Conservation (phyloP, 805 yeast species). For the Saccharomycopsis selenospora region DNA sequence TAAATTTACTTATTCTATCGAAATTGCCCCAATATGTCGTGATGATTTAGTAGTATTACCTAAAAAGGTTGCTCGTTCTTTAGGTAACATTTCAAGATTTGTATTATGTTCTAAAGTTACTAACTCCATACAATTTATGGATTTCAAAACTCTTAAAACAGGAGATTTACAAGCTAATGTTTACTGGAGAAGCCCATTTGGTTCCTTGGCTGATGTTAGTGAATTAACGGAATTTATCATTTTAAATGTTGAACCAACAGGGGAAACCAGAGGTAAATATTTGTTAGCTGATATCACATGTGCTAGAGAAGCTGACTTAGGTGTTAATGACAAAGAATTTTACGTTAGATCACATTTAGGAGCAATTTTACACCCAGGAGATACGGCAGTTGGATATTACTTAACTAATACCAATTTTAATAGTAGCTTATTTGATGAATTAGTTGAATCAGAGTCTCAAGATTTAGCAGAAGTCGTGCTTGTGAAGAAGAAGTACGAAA, state of each 20-base stretch:
- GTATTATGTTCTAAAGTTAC: constrained; percentile 81
- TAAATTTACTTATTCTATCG: constrained; percentile 88
- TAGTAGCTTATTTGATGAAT: constrained; percentile 72
- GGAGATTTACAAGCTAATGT: constrained; percentile 65
- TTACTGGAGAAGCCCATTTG: constrained; percentile 81
- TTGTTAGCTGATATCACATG: constrained; percentile 87
- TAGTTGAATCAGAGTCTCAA: constrained; percentile 43
- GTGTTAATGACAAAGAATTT: constrained; percentile 73
- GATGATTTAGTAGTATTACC: constrained; percentile 94
- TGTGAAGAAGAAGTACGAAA: constrained; percentile 81
- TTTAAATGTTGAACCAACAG: constrained; percentile 90
- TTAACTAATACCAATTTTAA: constrained; percentile 81
- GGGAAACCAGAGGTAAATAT: constrained; percentile 64
- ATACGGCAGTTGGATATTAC: constrained; percentile 87
- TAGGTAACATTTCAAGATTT: constrained; percentile 77
- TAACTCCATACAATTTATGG: constrained; percentile 78
- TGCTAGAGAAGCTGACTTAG: constrained; percentile 85
- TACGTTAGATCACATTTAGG: constrained; percentile 90
- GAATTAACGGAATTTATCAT: constrained; percentile 83
- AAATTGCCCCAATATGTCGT: constrained; percentile 92
- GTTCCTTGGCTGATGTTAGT: constrained; percentile 64
- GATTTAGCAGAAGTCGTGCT: constrained; percentile 78
- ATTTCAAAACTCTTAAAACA: constrained; percentile 71
- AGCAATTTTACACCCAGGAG: constrained; percentile 93
- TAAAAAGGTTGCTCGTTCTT: constrained; percentile 68